Percentiles rank a stretch among this genome's conserved stretches.
phyloP scores from a whole-genome alignment of 495 filamentous ascomycete species.

The Talaromyces stipitatus region DNA sequence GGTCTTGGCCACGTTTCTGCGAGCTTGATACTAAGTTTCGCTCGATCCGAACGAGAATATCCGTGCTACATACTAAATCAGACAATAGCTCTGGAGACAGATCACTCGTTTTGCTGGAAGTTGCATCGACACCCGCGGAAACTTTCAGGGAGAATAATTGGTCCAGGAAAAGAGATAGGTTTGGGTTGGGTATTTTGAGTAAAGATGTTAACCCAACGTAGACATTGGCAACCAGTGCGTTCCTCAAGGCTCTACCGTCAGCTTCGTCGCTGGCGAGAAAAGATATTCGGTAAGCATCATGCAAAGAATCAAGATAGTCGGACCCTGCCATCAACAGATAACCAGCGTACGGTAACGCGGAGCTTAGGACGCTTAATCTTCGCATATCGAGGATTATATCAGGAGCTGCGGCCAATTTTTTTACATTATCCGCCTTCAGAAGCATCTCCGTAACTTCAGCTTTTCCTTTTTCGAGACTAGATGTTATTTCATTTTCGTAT shows the following conservation, averaged over 20 bases:
- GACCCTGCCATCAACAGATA: constrained; percentile 70
- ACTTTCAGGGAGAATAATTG: constrained; percentile 74
- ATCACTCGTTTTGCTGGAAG: constrained; percentile 29
- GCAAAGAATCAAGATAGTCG: constrained; percentile 74
- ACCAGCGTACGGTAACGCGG: constrained; percentile 26
- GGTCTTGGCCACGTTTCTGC: constrained; percentile 37
- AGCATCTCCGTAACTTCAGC: constrained; percentile 39
- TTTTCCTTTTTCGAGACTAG: constrained; percentile 41
- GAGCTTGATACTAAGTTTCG: constrained; percentile 47
- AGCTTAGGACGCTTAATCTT: constrained; percentile 32
- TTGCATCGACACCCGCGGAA: constrained; percentile 45
- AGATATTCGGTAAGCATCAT: constrained; percentile 48
- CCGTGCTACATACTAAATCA: constrained; percentile 36
- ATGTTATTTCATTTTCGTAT: constrained; percentile 29
- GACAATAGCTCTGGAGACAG: constrained; percentile 35
- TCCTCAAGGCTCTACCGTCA: constrained; percentile 37
- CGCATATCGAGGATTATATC: constrained; percentile 26
- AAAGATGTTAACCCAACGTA: constrained; percentile 67
- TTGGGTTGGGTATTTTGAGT: constrained; percentile 55
- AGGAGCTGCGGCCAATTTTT: constrained; percentile 30
- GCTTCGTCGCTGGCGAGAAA: constrained; percentile 35
- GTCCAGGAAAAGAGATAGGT: constrained; percentile 65
- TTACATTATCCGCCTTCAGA: background rate
- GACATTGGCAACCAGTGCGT: constrained; percentile 55
- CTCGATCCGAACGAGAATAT: constrained; percentile 35